Base-by-base conservation (phyloP, 208 protist species). In the Herpetomonas muscarum region DNA sequence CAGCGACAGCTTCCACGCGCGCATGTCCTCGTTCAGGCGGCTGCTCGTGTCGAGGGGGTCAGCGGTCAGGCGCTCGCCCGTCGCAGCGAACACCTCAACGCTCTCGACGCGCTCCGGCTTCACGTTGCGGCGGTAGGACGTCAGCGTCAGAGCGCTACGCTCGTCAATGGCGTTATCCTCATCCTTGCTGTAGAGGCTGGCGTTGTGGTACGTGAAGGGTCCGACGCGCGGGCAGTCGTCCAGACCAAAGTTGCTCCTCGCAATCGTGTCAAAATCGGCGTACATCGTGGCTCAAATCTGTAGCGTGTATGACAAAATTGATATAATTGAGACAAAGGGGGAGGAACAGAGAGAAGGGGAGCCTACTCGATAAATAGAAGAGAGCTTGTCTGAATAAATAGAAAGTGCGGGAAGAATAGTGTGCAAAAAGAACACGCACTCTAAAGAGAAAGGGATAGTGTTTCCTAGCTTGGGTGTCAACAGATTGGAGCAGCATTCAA, bases 181-280 rank as follows among this genome's bases (percentile, higher is more conserved):
- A 36, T 73, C 67, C 2, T 67, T 30, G 64, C 54, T 56, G 56
- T 64, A 45, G 49, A 79, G 25, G 55, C 52, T 37, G 3, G 70
- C 45, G 56, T 89, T 85, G 69, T 91, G 83, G 67, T 82, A 91
- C 19, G 87, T 90, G 65, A 93, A 93, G 24, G 87, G 87, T 4
- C 87, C 87, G 24, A 93, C 61, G 26, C 62, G 77, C 1, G 87
- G 83, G 66, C 82, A 91, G 67, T 89, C 73, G 34, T 85, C 73
- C 57, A 93, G 61, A 36, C 61, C 61, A 57, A 93, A 93, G 68
- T 83, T 80, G 59, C 81, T 87, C 45, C 66, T 68, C 71, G 84
- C 71, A 25, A 93, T 67, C 30, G 66, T 61, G 45, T 93, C 82
- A 47, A 79, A 93, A 56, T 86, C 77, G 22, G 66, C 55, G 50